Evolutionary conservation across 1,139 yeast species (phyloP).

Genomic region (Meyerozyma carpophila): DNA sequence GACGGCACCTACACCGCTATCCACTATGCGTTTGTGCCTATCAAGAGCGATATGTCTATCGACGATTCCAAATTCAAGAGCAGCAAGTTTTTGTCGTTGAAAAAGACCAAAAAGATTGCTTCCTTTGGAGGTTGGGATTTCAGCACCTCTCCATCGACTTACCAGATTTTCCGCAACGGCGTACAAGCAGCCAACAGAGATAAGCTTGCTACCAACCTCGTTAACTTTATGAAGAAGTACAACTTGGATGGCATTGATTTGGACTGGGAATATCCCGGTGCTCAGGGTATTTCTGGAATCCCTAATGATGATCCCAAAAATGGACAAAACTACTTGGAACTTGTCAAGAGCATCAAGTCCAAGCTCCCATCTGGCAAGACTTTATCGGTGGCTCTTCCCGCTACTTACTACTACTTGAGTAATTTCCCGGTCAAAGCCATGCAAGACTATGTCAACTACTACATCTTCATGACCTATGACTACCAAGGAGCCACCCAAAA

Average conservation of each 20-base stretch:
- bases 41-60: constrained; percentile 10
- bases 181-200: constrained; percentile 8
- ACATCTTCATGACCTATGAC: constrained; percentile 15
- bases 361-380: constrained; percentile 1
- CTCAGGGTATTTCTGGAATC: constrained; percentile 8
- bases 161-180: constrained; percentile 9
- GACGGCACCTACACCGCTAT: constrained; percentile 8
- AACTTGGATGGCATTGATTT: constrained; percentile 17
- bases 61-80: constrained; percentile 3
- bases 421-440: constrained; percentile 10
- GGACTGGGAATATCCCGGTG: constrained; percentile 19
- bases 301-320: constrained; percentile 9
- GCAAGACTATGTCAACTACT: constrained; percentile 12
- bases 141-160: constrained; percentile 9
- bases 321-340: constrained; percentile 10
- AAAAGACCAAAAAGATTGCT: constrained; percentile 10
- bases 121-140: constrained; percentile 14
- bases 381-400: constrained; percentile 1
- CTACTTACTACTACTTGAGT: not conserved
- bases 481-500: constrained; percentile 7
- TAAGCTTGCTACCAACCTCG: constrained; percentile 12
- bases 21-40: constrained; percentile 14
- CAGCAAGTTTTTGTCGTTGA: constrained; percentile 7
- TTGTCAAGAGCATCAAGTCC: constrained; percentile 9
- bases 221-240: constrained; percentile 9